Percentiles rank a stretch among this genome's conserved stretches.
Conservation (phyloP, 768 basidiomycete species). For the Suillus hirtellus region DNA sequence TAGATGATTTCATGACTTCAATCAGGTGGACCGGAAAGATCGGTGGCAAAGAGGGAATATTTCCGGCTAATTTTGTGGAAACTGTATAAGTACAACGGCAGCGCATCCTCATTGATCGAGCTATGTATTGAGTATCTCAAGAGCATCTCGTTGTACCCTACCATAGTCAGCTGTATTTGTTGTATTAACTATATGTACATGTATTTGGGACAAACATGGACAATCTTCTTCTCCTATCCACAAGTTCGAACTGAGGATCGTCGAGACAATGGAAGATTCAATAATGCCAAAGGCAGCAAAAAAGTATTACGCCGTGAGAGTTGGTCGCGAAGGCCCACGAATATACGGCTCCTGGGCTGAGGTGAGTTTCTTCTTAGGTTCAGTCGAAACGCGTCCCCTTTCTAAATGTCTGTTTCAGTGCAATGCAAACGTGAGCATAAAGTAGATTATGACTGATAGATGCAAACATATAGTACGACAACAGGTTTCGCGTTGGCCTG, state of each 20-base stretch:
- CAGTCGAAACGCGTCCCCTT: neutral
- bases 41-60: constrained; percentile 60
- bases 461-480: constrained; percentile 5
- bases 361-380: constrained; percentile 35
- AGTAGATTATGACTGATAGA: no score
- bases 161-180: neutral
- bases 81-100: constrained; percentile 36
- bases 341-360: constrained; percentile 64
- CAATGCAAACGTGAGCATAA: constrained; percentile 40
- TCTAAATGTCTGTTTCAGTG: constrained; percentile 37
- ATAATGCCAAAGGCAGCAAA: constrained; percentile 37
- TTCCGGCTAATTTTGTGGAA: constrained; percentile 87
- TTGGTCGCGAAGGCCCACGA: constrained; percentile 56
- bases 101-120: neutral
- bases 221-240: constrained; percentile 1
- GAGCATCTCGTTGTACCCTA: neutral
- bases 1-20: neutral
- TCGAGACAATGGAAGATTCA: neutral
- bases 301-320: constrained; percentile 63
- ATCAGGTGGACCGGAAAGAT: constrained; percentile 79
- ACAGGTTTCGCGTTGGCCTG: constrained; percentile 56
- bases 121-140: constrained; percentile 1
- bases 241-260: neutral
- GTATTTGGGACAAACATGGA: neutral
- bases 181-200: neutral